phyloP scores from a whole-genome alignment of 768 basidiomycete genomes.

The Tylopilus subfusipes region DNA sequence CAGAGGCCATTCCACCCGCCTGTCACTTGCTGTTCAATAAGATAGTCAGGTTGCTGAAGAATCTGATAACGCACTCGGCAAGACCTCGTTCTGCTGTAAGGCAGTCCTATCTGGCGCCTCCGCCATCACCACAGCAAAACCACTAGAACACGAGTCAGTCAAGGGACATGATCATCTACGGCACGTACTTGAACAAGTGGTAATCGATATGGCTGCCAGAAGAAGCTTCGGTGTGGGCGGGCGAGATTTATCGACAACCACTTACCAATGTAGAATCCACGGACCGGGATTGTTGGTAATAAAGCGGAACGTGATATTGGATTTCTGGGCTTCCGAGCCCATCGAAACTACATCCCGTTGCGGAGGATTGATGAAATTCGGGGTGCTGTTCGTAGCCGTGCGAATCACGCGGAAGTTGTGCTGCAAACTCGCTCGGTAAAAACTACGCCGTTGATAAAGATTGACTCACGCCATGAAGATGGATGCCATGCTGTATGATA shows the following conservation, averaged over 20 bases:
- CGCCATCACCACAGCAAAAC: conserved; percentile 31
- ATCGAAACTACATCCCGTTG: conserved; percentile 35
- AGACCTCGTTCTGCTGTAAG: conserved; percentile 13
- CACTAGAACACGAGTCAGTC: conserved; percentile 17
- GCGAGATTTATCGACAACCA: neutral
- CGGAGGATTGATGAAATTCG: conserved; percentile 39
- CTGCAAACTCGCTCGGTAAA: conserved; percentile 16
- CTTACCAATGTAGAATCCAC: conserved; percentile 48
- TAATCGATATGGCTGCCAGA: conserved; percentile 30
- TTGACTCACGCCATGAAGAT: conserved; percentile 38
- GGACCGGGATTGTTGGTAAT: conserved; percentile 64
- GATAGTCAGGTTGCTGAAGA: neutral
- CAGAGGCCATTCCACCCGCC: conserved; percentile 22
- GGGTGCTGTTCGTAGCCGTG: conserved; percentile 26
- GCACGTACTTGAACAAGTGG: conserved; percentile 25
- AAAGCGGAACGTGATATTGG: conserved; percentile 56
- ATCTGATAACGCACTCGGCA: conserved; percentile 20
- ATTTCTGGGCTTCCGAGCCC: conserved; percentile 30
- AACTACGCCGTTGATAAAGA: neutral
- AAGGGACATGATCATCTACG: neutral
- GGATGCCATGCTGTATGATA: conserved; percentile 36
- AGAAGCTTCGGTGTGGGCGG: neutral
- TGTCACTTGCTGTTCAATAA: neutral
- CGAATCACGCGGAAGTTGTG: conserved; percentile 40
- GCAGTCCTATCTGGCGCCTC: conserved; percentile 22